phyloP scores from a whole-genome alignment of 2,329 filamentous ascomycete species.

The Penicillium rolfsii region DNA sequence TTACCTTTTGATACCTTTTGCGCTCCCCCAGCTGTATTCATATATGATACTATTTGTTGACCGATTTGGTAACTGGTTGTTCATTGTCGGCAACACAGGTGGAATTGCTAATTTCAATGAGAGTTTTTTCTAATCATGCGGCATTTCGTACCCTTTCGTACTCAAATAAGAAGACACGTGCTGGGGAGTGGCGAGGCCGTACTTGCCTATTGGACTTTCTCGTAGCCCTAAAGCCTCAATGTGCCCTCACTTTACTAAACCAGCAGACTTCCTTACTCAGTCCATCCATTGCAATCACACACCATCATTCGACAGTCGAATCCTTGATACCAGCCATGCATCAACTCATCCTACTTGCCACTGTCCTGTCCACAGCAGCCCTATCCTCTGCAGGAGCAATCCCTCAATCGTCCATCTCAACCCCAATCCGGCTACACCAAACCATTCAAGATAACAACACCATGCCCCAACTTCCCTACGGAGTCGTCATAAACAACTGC shows the following conservation, averaged over 20 bases:
- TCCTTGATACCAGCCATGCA: constrained; percentile 14
- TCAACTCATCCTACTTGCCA: constrained; percentile 6
- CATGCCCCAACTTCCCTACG: constrained; percentile 35
- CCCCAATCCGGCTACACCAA: neutral
- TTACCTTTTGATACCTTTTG: constrained; percentile 28
- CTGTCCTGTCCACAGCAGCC: constrained; percentile 11
- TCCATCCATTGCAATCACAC: neutral
- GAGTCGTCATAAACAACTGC: constrained; percentile 49
- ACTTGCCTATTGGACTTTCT: neutral
- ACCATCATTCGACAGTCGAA: neutral
- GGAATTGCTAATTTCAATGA: constrained; percentile 13
- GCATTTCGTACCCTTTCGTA: too few species aligned
- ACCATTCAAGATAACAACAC: neutral
- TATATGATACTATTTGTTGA: constrained; percentile 16
- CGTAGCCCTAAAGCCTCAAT: neutral
- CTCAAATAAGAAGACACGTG: too few species aligned
- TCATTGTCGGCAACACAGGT: constrained; percentile 1
- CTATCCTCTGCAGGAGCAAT: constrained; percentile 9
- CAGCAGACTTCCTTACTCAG: neutral
- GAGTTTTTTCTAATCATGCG: constrained; percentile 7
- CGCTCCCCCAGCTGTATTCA: constrained; percentile 27
- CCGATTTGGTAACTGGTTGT: constrained; percentile 9
- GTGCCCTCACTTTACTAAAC: neutral
- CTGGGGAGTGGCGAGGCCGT: neutral
- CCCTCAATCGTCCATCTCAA: neutral